These are phyloP conservation scores for Phytophthora crassamura DNA, from an alignment of 352 stramenopile genomes.

Conservation along the genomic window DNA sequence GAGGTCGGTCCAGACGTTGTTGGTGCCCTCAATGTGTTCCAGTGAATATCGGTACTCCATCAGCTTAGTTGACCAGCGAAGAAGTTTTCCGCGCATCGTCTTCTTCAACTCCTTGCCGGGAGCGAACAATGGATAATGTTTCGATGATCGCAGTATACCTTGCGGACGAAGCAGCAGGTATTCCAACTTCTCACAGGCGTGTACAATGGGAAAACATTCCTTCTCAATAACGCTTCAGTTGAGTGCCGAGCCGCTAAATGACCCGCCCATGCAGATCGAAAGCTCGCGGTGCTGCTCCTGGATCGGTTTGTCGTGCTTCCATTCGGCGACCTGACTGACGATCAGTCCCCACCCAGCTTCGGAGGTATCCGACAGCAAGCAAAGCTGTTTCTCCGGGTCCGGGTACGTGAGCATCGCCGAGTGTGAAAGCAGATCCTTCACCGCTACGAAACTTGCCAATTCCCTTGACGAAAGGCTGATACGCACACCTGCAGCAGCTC, in stretches of 20 bases:
- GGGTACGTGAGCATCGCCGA: background rate
- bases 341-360: background rate
- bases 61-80: conserved; percentile 3
- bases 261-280: background rate
- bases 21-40: conserved; percentile 10
- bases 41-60: conserved; percentile 13
- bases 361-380: background rate
- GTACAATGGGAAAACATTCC: background rate
- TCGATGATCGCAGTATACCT: conserved; percentile 6
- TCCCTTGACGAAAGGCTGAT: background rate
- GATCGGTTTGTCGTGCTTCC: background rate
- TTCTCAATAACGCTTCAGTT: conserved; percentile 19
- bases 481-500: conserved; percentile 9
- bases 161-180: conserved; percentile 3
- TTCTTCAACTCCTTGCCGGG: conserved; percentile 1
- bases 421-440: background rate
- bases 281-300: conserved; percentile 1
- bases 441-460: background rate
- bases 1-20: conserved; percentile 17
- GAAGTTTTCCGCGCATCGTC: background rate
- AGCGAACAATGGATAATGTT: conserved; percentile 5
- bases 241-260: background rate
- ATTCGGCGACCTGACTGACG: background rate
- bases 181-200: background rate
- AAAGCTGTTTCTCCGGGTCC: background rate